phyloP scores from a whole-genome alignment of 257 asterid species.

The Schizonepeta tenuifolia region DNA sequence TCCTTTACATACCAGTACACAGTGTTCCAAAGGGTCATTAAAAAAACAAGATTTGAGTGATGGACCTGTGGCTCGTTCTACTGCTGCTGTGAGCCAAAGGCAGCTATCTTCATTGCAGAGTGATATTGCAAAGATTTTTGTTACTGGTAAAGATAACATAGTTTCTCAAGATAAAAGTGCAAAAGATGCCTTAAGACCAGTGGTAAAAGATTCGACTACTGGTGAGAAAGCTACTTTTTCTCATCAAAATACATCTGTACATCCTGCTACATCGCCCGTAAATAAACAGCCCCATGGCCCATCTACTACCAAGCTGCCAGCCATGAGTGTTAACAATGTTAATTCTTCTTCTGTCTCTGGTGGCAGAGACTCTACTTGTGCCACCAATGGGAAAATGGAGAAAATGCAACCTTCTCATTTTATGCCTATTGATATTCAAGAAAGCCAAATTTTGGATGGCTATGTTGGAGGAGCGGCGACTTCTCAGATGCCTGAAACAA shows the following conservation, averaged over 20 bases:
- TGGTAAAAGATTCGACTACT: slow-evolving; percentile 37
- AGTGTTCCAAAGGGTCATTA: slow-evolving; percentile 49
- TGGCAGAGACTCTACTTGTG: slow-evolving; percentile 42
- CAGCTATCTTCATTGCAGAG: slow-evolving; percentile 46
- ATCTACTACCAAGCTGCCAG: slow-evolving; percentile 43
- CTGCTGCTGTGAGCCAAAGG: slow-evolving; percentile 51
- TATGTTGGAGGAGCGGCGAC: slow-evolving; percentile 42
- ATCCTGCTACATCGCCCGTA: slow-evolving; percentile 31
- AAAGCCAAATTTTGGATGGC: slow-evolving; percentile 40
- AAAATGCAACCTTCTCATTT: slow-evolving; percentile 46
- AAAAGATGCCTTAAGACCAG: slow-evolving; percentile 38
- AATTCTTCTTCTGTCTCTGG: slow-evolving; percentile 43
- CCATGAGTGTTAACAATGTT: slow-evolving; percentile 31
- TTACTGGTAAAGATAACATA: slow-evolving; percentile 44
- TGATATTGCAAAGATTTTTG: slow-evolving; percentile 45
- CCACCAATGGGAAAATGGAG: slow-evolving; percentile 39
- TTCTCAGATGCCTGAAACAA: slow-evolving; percentile 38
- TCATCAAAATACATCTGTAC: slow-evolving; percentile 38
- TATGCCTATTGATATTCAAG: slow-evolving; percentile 55
- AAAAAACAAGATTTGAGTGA: slow-evolving; percentile 46
- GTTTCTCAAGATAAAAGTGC: slow-evolving; percentile 44
- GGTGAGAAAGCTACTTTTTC: slow-evolving; percentile 41
- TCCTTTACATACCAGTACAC: slow-evolving; percentile 46
- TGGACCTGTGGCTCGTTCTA: slow-evolving; percentile 49
- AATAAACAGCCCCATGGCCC: slow-evolving; percentile 39